Conservation (phyloP, 2,329 filamentous ascomycete genomes). For the Fusarium globosum region DNA sequence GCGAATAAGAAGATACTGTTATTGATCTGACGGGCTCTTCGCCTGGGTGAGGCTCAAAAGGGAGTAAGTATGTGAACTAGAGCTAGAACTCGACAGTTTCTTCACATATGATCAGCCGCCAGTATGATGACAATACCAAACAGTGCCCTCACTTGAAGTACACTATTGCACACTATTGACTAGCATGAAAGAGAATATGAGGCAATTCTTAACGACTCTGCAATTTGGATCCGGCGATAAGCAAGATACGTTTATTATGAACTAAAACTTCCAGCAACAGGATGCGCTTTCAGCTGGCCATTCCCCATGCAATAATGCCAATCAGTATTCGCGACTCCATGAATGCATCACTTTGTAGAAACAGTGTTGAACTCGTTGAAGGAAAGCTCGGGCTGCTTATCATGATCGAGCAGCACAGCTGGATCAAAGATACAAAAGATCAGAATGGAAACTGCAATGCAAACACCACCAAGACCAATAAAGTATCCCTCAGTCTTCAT, state of each 20-base stretch:
- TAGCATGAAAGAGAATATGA: not conserved
- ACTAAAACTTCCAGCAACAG: accelerated
- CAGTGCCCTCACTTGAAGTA: accelerated
- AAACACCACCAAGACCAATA: slow-evolving; percentile 59
- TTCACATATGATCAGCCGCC: not conserved
- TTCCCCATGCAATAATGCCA: no score
- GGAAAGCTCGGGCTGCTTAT: not conserved
- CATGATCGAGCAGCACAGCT: slow-evolving; percentile 10
- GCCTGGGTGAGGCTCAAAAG: not conserved
- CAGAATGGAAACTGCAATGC: slow-evolving; percentile 59
- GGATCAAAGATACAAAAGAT: slow-evolving; percentile 53
- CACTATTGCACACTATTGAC: no score
- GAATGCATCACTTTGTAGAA: not conserved
- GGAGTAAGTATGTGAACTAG: not conserved
- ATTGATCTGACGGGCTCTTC: no score
- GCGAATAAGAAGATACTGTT: not conserved
- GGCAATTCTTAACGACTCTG: not conserved
- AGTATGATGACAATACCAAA: not conserved
- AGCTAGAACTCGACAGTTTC: not conserved
- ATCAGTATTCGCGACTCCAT: accelerated
- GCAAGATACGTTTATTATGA: not conserved
- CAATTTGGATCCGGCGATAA: not conserved
- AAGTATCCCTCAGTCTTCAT: slow-evolving; percentile 63
- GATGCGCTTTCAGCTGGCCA: not conserved
- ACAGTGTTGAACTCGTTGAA: slow-evolving; percentile 20